Percentiles rank a stretch among this genome's conserved stretches.
These are phyloP conservation scores for Bombardia bombarda DNA, from an alignment of 495 filamentous ascomycete genomes.

Conservation along the genomic window DNA sequence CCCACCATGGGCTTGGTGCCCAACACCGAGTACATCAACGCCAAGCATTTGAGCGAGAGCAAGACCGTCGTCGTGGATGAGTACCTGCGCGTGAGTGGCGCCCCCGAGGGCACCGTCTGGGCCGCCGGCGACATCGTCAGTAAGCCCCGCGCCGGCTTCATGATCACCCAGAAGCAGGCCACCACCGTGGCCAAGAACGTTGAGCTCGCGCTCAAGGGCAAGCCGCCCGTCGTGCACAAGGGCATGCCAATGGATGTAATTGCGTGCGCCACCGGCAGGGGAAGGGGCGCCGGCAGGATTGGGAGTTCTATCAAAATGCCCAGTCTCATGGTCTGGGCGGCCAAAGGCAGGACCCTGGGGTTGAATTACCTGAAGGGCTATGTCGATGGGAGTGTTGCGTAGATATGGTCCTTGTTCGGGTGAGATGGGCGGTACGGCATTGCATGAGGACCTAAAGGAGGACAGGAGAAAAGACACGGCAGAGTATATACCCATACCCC, in stretches of 20 bases:
- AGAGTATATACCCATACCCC: no score
- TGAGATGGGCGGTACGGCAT: no score
- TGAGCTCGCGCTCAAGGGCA: conserved; percentile 26
- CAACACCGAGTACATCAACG: conserved; percentile 53
- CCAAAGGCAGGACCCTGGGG: conserved; percentile 36
- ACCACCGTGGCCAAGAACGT: conserved; percentile 39
- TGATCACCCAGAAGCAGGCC: conserved; percentile 40
- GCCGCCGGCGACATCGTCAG: conserved; percentile 44
- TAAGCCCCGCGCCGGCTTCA: conserved; percentile 37
- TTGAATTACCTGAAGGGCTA: conserved; percentile 23
- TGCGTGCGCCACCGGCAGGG: conserved; percentile 29
- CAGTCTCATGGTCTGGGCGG: conserved; percentile 29
- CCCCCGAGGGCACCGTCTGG: conserved; percentile 43
- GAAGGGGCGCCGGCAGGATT: conserved; percentile 31
- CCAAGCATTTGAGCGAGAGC: conserved; percentile 35
- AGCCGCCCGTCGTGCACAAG: conserved; percentile 28
- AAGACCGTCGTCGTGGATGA: conserved; percentile 51
- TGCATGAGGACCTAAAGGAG: no score
- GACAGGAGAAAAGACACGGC: no score
- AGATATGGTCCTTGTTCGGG: background rate
- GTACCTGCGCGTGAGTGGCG: conserved; percentile 39
- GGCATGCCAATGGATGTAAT: conserved; percentile 34
- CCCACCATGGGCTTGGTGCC: conserved; percentile 52
- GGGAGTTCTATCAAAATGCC: conserved; percentile 30
- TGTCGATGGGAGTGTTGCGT: conserved; percentile 32